Evolutionary conservation across 2,329 filamentous ascomycete genomes (phyloP).

Genomic region (Phoma herbarum): DNA sequence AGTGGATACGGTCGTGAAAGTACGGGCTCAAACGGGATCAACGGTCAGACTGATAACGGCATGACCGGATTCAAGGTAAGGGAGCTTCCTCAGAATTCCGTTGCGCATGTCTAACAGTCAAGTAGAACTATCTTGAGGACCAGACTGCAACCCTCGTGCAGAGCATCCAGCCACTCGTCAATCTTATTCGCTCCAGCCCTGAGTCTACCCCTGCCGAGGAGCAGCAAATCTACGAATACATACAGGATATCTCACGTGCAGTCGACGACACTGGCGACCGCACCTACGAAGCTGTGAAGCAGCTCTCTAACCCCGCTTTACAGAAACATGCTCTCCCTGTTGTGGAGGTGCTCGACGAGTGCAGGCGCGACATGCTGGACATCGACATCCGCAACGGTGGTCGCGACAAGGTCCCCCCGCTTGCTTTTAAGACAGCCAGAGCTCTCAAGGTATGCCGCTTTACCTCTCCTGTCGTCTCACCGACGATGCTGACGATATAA

Average conservation of each 20-base stretch:
- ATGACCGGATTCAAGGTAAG: slow-evolving; percentile 69
- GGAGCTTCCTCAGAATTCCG: slow-evolving; percentile 19
- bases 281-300: slow-evolving; percentile 63
- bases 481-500: slow-evolving; percentile 2
- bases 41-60: slow-evolving; percentile 40
- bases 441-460: slow-evolving; percentile 71
- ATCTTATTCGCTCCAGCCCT: slow-evolving; percentile 65
- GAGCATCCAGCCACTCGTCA: slow-evolving; percentile 82
- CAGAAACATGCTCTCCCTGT: slow-evolving; percentile 61
- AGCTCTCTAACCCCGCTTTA: slow-evolving; percentile 61
- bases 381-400: slow-evolving; percentile 67
- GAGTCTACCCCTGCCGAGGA: slow-evolving; percentile 43
- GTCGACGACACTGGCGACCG: slow-evolving; percentile 75
- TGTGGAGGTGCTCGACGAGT: slow-evolving; percentile 66
- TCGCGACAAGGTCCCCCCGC: slow-evolving; percentile 73
- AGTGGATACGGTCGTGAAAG: slow-evolving; percentile 49
- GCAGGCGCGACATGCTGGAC: slow-evolving; percentile 72
- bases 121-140: slow-evolving; percentile 79
- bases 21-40: slow-evolving; percentile 36
- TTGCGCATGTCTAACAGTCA: slow-evolving; percentile 22
- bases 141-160: slow-evolving; percentile 81
- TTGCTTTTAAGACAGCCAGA: slow-evolving; percentile 86
- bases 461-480: background rate
- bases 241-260: slow-evolving; percentile 73
- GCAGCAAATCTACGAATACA: slow-evolving; percentile 69